Conservation (phyloP, 2,329 filamentous ascomycete genomes). For the Xylaria arbuscula region DNA sequence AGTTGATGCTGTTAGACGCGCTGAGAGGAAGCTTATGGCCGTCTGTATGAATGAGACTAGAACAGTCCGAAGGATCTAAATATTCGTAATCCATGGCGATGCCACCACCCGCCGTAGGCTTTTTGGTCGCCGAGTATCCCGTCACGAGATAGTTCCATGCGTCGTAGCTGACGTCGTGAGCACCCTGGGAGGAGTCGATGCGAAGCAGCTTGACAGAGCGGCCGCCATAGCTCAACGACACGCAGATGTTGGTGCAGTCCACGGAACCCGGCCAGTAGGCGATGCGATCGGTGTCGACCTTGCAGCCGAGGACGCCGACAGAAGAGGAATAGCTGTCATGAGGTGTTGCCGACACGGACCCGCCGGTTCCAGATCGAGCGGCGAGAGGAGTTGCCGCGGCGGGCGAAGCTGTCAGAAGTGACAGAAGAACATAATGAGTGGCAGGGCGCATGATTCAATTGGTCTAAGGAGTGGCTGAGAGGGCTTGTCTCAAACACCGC, state of each 20-base stretch:
- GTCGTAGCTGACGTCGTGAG: conserved; percentile 70
- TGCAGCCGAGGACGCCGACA: conserved; percentile 69
- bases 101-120: conserved; percentile 60
- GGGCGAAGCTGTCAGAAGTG: conserved; percentile 28
- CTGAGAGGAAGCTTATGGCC: conserved; percentile 64
- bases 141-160: conserved; percentile 70
- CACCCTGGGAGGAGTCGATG: conserved; percentile 66
- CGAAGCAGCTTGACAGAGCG: conserved; percentile 68
- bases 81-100: conserved; percentile 59
- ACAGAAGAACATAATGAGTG: conserved; percentile 28
- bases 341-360: conserved; percentile 63
- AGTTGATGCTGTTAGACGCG: conserved; percentile 69
- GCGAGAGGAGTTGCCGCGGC: conserved; percentile 11
- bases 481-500: conserved; percentile 19
- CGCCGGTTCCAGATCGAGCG: conserved; percentile 42
- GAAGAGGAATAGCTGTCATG: conserved; percentile 68
- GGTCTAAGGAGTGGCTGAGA: conserved; percentile 36
- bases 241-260: conserved; percentile 67
- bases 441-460: conserved; percentile 26
- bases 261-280: conserved; percentile 68
- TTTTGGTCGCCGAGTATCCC: conserved; percentile 58
- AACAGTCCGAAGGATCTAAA: conserved; percentile 60
- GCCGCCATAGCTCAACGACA: conserved; percentile 62
- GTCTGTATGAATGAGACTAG: conserved; percentile 60
- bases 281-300: conserved; percentile 69